Percentiles rank a stretch among this genome's conserved stretches.
These are phyloP conservation scores for Boletus pseudopeckii DNA, from an alignment of 768 basidiomycete species.

Conservation along the genomic window DNA sequence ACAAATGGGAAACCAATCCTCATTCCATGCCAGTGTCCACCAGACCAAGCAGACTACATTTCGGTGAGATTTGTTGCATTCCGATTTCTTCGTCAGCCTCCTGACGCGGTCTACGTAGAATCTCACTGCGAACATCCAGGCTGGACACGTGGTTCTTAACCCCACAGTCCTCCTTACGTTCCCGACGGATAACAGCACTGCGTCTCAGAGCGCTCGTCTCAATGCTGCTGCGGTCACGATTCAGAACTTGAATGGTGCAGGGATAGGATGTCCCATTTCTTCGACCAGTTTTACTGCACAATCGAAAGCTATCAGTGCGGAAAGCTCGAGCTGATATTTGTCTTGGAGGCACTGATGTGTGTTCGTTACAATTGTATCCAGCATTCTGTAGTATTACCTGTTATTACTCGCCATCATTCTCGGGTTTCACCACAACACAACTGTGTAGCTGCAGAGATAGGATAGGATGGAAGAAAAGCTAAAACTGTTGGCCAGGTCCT, in stretches of 20 bases:
- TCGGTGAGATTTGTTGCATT: constrained; percentile 11
- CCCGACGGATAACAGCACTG: constrained; percentile 40
- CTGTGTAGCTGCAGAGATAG: too few species aligned
- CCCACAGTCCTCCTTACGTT: constrained; percentile 39
- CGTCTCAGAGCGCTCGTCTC: constrained; percentile 47
- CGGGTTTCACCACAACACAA: too few species aligned
- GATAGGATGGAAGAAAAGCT: too few species aligned
- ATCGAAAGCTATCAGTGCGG: constrained; percentile 17
- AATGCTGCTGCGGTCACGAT: constrained; percentile 59
- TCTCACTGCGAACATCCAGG: constrained; percentile 38
- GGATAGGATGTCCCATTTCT: constrained; percentile 62
- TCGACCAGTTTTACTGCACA: constrained; percentile 59
- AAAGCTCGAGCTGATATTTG: constrained; percentile 7
- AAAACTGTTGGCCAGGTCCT: too few species aligned
- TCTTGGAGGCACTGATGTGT: background rate
- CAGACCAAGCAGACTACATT: constrained; percentile 24
- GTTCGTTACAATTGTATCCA: background rate
- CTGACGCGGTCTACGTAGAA: constrained; percentile 19
- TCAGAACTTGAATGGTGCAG: constrained; percentile 68
- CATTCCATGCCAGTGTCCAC: constrained; percentile 37
- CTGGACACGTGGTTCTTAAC: constrained; percentile 41
- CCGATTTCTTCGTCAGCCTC: background rate
- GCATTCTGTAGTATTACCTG: background rate
- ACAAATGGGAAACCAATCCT: constrained; percentile 30
- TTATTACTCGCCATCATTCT: too few species aligned